These are phyloP conservation scores for Carpinus fangiana DNA, from an alignment of 306 rosid genomes.

Conservation along the genomic window DNA sequence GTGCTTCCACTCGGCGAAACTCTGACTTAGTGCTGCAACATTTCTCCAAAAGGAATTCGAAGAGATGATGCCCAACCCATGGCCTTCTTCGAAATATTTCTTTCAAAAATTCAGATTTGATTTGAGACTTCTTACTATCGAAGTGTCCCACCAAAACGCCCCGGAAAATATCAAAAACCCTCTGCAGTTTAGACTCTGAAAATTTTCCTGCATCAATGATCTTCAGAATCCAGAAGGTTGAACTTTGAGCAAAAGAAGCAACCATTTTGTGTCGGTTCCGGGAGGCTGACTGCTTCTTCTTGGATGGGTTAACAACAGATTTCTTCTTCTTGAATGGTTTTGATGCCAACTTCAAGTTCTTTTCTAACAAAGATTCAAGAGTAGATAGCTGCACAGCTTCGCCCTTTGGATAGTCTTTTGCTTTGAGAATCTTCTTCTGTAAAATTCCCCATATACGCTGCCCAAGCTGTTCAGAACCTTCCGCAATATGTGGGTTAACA, in stretches of 20 bases:
- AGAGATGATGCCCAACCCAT: constrained; percentile 72
- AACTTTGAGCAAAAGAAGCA: constrained; percentile 65
- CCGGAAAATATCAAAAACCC: constrained; percentile 54
- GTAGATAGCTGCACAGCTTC: constrained; percentile 63
- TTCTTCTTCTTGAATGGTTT: constrained; percentile 73
- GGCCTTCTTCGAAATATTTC: constrained; percentile 74
- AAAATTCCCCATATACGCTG: constrained; percentile 95
- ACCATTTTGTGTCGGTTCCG: constrained; percentile 72
- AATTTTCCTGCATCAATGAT: constrained; percentile 69
- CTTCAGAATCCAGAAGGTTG: constrained; percentile 87
- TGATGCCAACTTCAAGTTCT: constrained; percentile 79
- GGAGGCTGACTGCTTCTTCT: constrained; percentile 62
- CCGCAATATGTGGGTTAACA: constrained; percentile 73
- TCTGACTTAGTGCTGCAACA: constrained; percentile 70
- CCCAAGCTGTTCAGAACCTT: constrained; percentile 86
- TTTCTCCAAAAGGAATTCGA: constrained; percentile 66
- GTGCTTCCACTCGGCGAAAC: constrained; percentile 76
- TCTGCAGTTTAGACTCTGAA: constrained; percentile 48
- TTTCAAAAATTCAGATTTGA: constrained; percentile 71
- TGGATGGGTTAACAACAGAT: constrained; percentile 50
- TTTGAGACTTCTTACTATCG: constrained; percentile 71
- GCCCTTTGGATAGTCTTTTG: constrained; percentile 79
- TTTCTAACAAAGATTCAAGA: constrained; percentile 75
- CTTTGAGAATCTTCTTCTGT: constrained; percentile 74
- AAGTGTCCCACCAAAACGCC: constrained; percentile 58